phyloP scores from a whole-genome alignment of 306 rosid genomes.

The Geum urbanum region DNA sequence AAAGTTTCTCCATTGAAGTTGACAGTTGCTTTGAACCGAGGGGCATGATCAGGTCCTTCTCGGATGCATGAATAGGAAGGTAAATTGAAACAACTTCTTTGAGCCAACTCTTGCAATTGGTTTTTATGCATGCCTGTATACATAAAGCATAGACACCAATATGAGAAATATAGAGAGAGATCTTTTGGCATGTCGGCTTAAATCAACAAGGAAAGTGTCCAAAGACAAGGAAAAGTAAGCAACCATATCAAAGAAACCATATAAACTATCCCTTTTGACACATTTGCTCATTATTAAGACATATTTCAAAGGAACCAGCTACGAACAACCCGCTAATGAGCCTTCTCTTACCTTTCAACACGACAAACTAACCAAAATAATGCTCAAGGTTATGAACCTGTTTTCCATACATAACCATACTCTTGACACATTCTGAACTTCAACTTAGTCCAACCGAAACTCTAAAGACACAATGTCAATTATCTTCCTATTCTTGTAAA shows the following conservation, averaged over 20 bases:
- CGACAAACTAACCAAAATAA: background rate
- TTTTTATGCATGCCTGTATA: slow-evolving; percentile 65
- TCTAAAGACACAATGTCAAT: background rate
- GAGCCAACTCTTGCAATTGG: slow-evolving; percentile 83
- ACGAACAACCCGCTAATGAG: background rate
- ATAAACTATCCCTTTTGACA: background rate
- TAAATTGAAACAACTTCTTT: slow-evolving; percentile 81
- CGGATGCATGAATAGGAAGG: slow-evolving; percentile 88
- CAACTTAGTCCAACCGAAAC: background rate
- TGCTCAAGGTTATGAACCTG: background rate
- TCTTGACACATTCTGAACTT: background rate
- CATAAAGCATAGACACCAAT: slow-evolving; percentile 11
- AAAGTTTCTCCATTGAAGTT: slow-evolving; percentile 72
- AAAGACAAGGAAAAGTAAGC: no score
- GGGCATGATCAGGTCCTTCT: slow-evolving; percentile 90
- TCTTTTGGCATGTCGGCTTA: background rate
- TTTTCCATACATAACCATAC: no score
- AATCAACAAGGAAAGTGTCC: background rate
- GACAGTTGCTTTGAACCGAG: slow-evolving; percentile 86
- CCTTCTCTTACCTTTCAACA: background rate
- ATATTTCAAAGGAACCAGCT: background rate
- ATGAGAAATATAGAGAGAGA: background rate
- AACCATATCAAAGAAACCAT: no score
- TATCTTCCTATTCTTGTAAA: background rate
- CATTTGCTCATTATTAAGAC: slow-evolving; percentile 2